These are phyloP conservation scores for Citrus unshiu DNA, from an alignment of 345 rosid genomes.

Conservation along the genomic window DNA sequence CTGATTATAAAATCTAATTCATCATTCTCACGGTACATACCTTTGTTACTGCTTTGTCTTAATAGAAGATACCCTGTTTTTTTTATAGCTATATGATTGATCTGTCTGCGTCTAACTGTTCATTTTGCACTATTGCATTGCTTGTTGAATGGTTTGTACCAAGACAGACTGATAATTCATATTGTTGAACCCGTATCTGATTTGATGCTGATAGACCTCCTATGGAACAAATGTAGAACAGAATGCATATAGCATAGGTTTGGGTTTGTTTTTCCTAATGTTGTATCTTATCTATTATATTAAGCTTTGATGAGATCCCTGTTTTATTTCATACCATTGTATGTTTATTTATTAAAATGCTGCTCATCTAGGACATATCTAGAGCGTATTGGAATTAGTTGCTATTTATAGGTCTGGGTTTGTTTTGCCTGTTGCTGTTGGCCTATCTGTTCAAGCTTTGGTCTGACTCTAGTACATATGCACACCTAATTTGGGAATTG, in stretches of 20 bases:
- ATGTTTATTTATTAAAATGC: not conserved
- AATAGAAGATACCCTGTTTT: not conserved
- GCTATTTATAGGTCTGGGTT: not conserved
- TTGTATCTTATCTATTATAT: not conserved
- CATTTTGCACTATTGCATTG: not conserved
- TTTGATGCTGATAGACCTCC: not conserved
- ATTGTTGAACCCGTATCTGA: not conserved
- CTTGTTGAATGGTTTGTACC: constrained; percentile 4
- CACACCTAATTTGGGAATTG: not conserved
- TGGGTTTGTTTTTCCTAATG: not conserved
- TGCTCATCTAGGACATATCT: not conserved
- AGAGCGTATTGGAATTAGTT: not conserved
- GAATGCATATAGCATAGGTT: not conserved
- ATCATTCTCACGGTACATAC: constrained; percentile 49
- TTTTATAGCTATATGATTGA: not conserved
- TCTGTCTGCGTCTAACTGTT: not conserved
- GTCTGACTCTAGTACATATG: not conserved
- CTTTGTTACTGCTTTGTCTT: not conserved
- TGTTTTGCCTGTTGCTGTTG: not conserved
- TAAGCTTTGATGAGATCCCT: not conserved
- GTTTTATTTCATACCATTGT: not conserved
- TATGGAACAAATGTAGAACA: constrained; percentile 1
- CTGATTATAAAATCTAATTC: constrained; percentile 49
- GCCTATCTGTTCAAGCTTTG: not conserved
- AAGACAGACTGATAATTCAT: not conserved